A percentile compares a stretch with the other conserved stretches of the same genome.
These are phyloP conservation scores for Phyllosticta citribraziliensis DNA, from an alignment of 2,329 filamentous ascomycete species.

Conservation along the genomic window DNA sequence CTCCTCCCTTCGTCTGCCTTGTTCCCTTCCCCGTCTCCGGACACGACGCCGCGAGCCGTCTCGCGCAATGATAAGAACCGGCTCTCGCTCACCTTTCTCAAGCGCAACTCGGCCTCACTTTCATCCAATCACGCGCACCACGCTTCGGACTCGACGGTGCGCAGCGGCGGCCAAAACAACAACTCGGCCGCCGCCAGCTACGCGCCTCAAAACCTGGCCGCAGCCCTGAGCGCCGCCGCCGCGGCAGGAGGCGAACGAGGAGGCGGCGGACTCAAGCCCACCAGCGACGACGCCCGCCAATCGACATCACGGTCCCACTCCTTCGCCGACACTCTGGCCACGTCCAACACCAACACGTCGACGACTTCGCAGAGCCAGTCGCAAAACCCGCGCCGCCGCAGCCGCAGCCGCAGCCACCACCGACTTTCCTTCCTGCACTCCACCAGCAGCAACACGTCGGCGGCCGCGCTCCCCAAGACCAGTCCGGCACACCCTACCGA, in stretches of 20 bases:
- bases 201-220: neutral
- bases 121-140: slow-evolving; percentile 2
- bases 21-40: neutral
- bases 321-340: slow-evolving; percentile 14
- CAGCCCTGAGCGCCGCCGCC: neutral
- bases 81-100: slow-evolving; percentile 29
- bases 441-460: slow-evolving; percentile 12
- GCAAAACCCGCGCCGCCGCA: slow-evolving; percentile 17
- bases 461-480: slow-evolving; percentile 5
- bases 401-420: slow-evolving; percentile 23
- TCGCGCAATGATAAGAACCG: slow-evolving; percentile 30
- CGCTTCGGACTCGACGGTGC: neutral
- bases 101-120: slow-evolving; percentile 19
- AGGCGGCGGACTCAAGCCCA: neutral
- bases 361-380: slow-evolving; percentile 15
- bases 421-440: slow-evolving; percentile 21
- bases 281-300: neutral
- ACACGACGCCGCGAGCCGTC: neutral
- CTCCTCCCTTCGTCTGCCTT: neutral
- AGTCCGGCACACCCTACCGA: neutral
- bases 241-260: neutral
- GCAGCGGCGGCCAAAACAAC: neutral
- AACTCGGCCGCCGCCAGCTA: neutral
- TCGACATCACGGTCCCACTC: neutral
- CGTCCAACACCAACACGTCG: slow-evolving; percentile 13